Evolutionary conservation across 2,329 filamentous ascomycete genomes (phyloP), one percentile per base, ranked within the genome.

Genomic region (Xylariaceae sp.): DNA sequence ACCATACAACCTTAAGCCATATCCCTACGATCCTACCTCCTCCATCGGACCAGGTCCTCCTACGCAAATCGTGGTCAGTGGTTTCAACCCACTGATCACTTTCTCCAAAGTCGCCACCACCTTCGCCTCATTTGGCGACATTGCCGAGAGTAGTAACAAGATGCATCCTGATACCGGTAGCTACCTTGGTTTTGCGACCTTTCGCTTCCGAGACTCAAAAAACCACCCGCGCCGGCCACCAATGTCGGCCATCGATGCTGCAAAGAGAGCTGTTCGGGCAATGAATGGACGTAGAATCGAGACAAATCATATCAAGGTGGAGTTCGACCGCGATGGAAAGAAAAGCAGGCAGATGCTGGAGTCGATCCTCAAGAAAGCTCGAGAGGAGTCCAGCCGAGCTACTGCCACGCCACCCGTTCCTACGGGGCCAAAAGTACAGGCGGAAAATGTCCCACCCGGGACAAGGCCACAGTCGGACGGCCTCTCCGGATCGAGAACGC

Each of bases 131-230:
- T 94, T 83, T 61, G 88, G 88, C 33, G 86, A 94, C 38, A 89
- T 98, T 43, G 82, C 83, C 28, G 83, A 89, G 52, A 83, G 93
- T 49, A 88, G 86, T 52, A 95, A 95, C 54, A 90, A 93, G 57
- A 90, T 93, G 51, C 88, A 98, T 58, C 92, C 92, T 7, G 82
- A 89, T 37, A 96, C 89, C 10, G 92, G 92, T 13, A 92, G 86
- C 52, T 94, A 93, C 54, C 72, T 98, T 10, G 92, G 92, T 10
- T 89, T 98, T 55, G 94, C 86, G 45, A 86, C 87, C 12, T 87
- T 98, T 53, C 80, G 83, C 38, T 98, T 93, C 59, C 80, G 83
- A 51, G 90, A 96, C 55, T 66, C 71, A 2, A 72, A 76, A 64
- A 58, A 62, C 34, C 56, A 64, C 66, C 40, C 28, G 9, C 45